These are phyloP conservation scores for Hirschioporus abietinus DNA, from an alignment of 768 basidiomycete genomes.

Conservation along the genomic window DNA sequence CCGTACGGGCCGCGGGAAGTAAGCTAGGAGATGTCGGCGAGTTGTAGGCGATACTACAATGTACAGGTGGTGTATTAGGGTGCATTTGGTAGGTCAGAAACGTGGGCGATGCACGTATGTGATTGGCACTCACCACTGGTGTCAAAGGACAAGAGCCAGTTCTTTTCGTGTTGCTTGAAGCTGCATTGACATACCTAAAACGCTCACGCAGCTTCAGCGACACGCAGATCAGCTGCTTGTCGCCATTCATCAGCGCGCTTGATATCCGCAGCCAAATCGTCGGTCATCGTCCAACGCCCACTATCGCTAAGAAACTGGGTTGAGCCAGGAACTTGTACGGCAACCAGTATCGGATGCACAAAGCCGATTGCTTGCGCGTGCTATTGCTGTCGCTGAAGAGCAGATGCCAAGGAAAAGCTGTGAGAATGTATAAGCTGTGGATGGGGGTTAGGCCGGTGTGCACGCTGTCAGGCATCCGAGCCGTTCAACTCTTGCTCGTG, in stretches of 20 bases:
- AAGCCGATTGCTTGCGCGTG: constrained; percentile 25
- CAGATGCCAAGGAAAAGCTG: constrained; percentile 19
- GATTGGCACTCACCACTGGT: constrained; percentile 21
- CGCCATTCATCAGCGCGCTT: constrained; percentile 56
- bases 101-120: constrained; percentile 15
- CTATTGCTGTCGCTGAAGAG: constrained; percentile 22
- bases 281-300: constrained; percentile 62
- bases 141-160: constrained; percentile 11
- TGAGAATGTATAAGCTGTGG: constrained; percentile 27
- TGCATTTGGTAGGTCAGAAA: constrained; percentile 23
- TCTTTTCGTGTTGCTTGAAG: no score
- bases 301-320: constrained; percentile 48
- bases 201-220: constrained; percentile 45
- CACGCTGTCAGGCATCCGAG: no score
- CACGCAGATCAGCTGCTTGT: constrained; percentile 31
- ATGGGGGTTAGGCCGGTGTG: constrained; percentile 39
- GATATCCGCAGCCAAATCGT: constrained; percentile 64
- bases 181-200: no score
- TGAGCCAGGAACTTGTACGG: constrained; percentile 51
- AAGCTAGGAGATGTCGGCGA: constrained; percentile 23
- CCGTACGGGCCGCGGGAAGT: no score
- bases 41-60: constrained; percentile 21
- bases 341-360: constrained; percentile 57
- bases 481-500: no score
- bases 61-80: constrained; percentile 21